Percentiles rank a stretch among this genome's conserved stretches.
These are phyloP conservation scores for Choanephora cucurbitarum DNA, from an alignment of 371 early-diverging fungal species.

Conservation along the genomic window DNA sequence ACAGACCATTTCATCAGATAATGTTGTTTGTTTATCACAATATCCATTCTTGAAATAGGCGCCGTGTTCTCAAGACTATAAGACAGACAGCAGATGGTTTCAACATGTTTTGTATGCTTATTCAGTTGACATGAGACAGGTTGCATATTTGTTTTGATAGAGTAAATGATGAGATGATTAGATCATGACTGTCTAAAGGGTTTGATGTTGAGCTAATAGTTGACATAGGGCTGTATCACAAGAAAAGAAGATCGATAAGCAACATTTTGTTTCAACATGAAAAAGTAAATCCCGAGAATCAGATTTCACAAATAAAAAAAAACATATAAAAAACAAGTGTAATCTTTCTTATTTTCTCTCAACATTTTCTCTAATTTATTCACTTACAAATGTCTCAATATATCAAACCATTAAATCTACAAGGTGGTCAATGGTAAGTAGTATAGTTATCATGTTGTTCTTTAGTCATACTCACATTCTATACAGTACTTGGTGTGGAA, in stretches of 20 bases:
- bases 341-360: background rate
- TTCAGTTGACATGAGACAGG: background rate
- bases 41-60: background rate
- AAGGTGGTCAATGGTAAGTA: constrained; percentile 57
- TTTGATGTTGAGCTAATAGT: too few relatives aligned
- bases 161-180: background rate
- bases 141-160: background rate
- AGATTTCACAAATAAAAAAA: too few relatives aligned
- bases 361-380: background rate
- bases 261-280: background rate
- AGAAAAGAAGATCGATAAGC: too few relatives aligned
- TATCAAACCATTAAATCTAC: constrained; percentile 43
- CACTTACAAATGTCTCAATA: background rate
- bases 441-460: too few relatives aligned
- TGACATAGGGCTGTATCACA: too few relatives aligned
- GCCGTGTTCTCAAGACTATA: background rate
- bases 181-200: background rate
- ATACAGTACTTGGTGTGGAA: constrained; percentile 48
- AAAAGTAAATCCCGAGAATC: too few relatives aligned
- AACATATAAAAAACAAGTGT: too few relatives aligned
- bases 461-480: background rate
- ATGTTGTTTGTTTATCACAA: background rate
- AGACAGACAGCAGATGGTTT: background rate
- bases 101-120: background rate
- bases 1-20: background rate